Conservation (phyloP, 495 filamentous ascomycete species). For the Hypomontagnella submonticulosa region DNA sequence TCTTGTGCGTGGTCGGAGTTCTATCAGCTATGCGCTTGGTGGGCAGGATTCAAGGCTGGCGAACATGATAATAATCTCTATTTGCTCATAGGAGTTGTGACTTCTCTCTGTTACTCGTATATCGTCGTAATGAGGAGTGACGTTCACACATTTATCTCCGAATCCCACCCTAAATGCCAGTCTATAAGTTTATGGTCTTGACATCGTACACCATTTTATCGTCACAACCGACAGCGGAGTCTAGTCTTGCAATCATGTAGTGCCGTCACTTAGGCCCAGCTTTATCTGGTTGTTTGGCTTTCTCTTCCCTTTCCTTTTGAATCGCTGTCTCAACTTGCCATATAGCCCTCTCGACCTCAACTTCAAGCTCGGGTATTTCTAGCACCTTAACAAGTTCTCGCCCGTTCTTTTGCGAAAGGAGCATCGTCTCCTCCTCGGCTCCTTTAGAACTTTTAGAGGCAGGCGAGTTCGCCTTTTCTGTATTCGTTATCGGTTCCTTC, state of each 20-base stretch:
- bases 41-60: slow-evolving; percentile 32
- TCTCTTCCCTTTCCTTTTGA: slow-evolving; percentile 59
- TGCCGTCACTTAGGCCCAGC: slow-evolving; percentile 14
- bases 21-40: slow-evolving; percentile 31
- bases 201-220: slow-evolving; percentile 21
- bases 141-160: slow-evolving; percentile 20
- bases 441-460: slow-evolving; percentile 5
- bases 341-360: slow-evolving; percentile 91
- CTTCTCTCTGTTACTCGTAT: slow-evolving; percentile 16
- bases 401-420: slow-evolving; percentile 69
- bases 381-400: slow-evolving; percentile 74
- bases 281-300: slow-evolving; percentile 29
- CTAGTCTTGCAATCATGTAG: neutral
- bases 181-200: slow-evolving; percentile 26
- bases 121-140: slow-evolving; percentile 16
- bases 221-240: neutral
- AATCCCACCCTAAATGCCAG: slow-evolving; percentile 2
- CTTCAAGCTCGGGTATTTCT: slow-evolving; percentile 81
- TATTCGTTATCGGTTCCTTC: slow-evolving; percentile 35
- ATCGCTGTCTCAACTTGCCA: slow-evolving; percentile 83
- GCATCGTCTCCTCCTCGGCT: slow-evolving; percentile 60
- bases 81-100: slow-evolving; percentile 23
- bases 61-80: slow-evolving; percentile 23
- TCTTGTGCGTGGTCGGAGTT: slow-evolving; percentile 29
- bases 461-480: slow-evolving; percentile 31